Evolutionary conservation across 2,329 filamentous ascomycete genomes (phyloP).

Genomic region (Hymenoscyphus fraxineus): DNA sequence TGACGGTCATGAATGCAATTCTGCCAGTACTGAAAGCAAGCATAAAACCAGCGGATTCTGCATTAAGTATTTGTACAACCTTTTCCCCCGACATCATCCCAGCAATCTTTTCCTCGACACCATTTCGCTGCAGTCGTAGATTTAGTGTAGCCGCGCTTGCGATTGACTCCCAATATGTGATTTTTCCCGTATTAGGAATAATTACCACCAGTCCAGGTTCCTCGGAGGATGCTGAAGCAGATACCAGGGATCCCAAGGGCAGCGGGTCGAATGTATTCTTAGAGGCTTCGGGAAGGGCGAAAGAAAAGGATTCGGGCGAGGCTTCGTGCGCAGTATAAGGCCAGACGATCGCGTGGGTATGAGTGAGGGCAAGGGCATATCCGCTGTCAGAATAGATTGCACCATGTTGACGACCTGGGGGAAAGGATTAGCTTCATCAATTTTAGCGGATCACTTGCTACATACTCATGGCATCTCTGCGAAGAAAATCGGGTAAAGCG

Average conservation of each 20-base stretch:
- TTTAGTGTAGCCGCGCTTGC: conserved; percentile 82
- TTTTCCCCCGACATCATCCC: conserved; percentile 76
- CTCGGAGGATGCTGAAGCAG: conserved; percentile 69
- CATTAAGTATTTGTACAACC: conserved; percentile 73
- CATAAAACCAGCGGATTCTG: conserved; percentile 81
- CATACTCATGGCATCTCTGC: conserved; percentile 62
- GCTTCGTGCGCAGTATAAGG: conserved; percentile 69
- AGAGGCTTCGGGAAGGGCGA: conserved; percentile 72
- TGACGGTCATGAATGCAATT: conserved; percentile 78
- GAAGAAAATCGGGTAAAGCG: conserved; percentile 73
- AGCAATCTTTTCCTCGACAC: conserved; percentile 69
- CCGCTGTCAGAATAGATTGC: conserved; percentile 61
- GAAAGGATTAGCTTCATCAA: conserved; percentile 9
- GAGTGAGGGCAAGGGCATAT: conserved; percentile 77
- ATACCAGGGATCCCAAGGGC: conserved; percentile 79
- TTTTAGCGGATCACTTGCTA: background rate
- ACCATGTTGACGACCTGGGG: conserved; percentile 60
- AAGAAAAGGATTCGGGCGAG: conserved; percentile 73
- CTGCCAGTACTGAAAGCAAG: conserved; percentile 81
- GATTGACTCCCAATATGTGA: conserved; percentile 94
- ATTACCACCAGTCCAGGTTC: conserved; percentile 85
- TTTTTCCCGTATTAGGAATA: conserved; percentile 76
- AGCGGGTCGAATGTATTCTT: conserved; percentile 65
- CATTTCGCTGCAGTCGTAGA: conserved; percentile 72
- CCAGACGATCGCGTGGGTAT: conserved; percentile 84